Percentiles rank a stretch among this genome's conserved stretches.
Evolutionary conservation across 768 basidiomycete species (phyloP).

Genomic region (Leucosporidium scottii): DNA sequence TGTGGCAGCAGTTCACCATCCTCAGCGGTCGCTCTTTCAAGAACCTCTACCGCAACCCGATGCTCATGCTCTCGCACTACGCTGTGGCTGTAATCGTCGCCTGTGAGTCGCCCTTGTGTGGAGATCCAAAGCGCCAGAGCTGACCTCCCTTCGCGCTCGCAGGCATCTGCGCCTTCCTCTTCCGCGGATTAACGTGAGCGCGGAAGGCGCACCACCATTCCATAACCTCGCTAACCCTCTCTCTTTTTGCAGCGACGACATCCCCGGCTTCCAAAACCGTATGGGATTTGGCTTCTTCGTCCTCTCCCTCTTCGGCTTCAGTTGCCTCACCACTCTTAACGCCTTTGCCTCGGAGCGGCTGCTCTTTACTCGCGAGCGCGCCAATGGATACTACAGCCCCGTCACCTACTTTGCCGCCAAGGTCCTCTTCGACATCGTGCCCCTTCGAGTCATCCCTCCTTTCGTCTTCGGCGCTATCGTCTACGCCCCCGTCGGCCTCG

Average conservation of each 20-base stretch:
- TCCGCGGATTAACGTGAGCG: conserved; percentile 70
- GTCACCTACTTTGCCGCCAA: conserved; percentile 96
- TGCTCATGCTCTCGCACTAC: conserved; percentile 85
- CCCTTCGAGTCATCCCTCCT: conserved; percentile 87
- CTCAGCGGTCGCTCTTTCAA: conserved; percentile 95
- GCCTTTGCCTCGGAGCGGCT: conserved; percentile 92
- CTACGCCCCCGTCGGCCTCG: conserved; percentile 89
- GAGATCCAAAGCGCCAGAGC: conserved; percentile 11
- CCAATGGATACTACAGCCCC: conserved; percentile 94
- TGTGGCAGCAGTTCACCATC: conserved; percentile 84
- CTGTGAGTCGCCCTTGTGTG: too few relatives aligned
- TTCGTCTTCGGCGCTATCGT: conserved; percentile 93
- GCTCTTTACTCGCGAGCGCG: conserved; percentile 95
- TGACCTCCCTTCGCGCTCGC: neutral
- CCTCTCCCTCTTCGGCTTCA: conserved; percentile 92
- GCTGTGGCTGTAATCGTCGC: conserved; percentile 73
- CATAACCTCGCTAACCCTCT: neutral
- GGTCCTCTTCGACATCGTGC: conserved; percentile 94
- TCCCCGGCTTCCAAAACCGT: conserved; percentile 93
- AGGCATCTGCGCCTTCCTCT: conserved; percentile 92
- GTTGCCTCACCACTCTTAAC: conserved; percentile 85
- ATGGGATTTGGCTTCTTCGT: conserved; percentile 94
- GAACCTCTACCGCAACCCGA: conserved; percentile 92
- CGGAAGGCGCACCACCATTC: neutral
- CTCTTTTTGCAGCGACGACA: conserved; percentile 59